Percentiles rank a stretch among this genome's conserved stretches.
Conservation (phyloP, 2,329 filamentous ascomycete species). For the Ophiostoma tasmaniense region DNA sequence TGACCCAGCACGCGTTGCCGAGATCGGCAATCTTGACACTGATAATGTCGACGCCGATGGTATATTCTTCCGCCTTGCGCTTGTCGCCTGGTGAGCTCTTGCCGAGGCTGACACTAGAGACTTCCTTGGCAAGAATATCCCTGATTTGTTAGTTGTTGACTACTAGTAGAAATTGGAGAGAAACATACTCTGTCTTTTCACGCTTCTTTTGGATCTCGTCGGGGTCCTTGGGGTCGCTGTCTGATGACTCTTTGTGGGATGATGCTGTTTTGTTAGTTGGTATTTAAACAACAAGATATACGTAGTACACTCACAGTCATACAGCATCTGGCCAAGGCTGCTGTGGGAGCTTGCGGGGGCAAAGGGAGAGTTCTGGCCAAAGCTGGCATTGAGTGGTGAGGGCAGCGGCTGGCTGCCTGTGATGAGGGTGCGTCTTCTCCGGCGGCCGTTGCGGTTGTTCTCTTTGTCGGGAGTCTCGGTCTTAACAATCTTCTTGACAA, state of each 20-base stretch:
- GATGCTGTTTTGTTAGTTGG: background rate
- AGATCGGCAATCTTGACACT: conserved; percentile 98
- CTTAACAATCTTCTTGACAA: conserved; percentile 92
- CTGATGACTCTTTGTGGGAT: conserved; percentile 29
- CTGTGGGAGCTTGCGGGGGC: conserved; percentile 54
- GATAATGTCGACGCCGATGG: conserved; percentile 60
- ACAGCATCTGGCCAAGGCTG: conserved; percentile 77
- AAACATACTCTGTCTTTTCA: conserved; percentile 78
- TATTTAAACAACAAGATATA: background rate
- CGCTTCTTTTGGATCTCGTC: conserved; percentile 67
- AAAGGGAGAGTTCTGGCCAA: conserved; percentile 69
- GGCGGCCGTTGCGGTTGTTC: conserved; percentile 82
- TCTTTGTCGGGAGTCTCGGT: conserved; percentile 68
- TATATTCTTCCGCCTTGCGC: conserved; percentile 48
- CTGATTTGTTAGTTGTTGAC: conserved; percentile 35
- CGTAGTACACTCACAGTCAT: conserved; percentile 41
- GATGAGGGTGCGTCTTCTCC: conserved; percentile 85
- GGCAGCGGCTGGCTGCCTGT: conserved; percentile 94
- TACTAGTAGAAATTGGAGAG: background rate
- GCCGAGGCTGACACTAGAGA: conserved; percentile 89
- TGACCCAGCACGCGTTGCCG: conserved; percentile 97
- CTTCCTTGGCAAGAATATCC: conserved; percentile 82
- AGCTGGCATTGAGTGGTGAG: conserved; percentile 86
- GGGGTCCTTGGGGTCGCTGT: conserved; percentile 30
- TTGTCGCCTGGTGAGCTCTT: conserved; percentile 58